These are phyloP conservation scores for Venturiaceae sp. DNA, from an alignment of 2,329 filamentous ascomycete species.

Conservation along the genomic window DNA sequence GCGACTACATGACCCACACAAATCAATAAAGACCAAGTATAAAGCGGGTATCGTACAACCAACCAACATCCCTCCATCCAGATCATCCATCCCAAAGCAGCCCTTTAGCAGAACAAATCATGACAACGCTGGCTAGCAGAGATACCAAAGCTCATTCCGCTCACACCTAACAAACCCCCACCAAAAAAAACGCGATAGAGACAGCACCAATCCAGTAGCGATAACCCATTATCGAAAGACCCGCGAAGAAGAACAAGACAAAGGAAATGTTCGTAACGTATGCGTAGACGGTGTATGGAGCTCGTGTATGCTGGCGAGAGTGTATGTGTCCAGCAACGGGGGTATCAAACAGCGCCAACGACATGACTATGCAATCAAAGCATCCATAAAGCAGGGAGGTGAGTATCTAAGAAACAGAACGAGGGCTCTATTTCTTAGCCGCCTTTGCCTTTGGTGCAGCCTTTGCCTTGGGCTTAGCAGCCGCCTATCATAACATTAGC, in stretches of 20 bases:
- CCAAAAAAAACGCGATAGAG: background rate
- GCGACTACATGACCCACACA: background rate
- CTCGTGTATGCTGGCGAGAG: background rate
- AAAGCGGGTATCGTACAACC: background rate
- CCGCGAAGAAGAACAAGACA: background rate
- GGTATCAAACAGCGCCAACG: conserved; percentile 1
- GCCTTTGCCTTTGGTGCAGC: background rate
- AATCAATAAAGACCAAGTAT: background rate
- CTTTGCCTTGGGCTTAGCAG: background rate
- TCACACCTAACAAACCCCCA: background rate
- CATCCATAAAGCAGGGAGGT: background rate
- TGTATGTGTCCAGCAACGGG: background rate
- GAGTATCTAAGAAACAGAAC: background rate
- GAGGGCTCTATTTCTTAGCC: background rate
- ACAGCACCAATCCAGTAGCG: background rate
- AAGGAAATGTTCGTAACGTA: background rate
- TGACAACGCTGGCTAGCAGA: background rate
- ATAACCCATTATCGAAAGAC: background rate
- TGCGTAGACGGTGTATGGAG: background rate
- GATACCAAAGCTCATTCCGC: background rate
- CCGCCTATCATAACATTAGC: background rate
- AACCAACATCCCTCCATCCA: background rate
- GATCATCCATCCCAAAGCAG: background rate
- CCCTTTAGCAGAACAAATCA: background rate
- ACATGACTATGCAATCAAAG: background rate